Base-by-base conservation (phyloP, 129 eudicot genomes). In the Pseudognaphalium luteoalbum region DNA sequence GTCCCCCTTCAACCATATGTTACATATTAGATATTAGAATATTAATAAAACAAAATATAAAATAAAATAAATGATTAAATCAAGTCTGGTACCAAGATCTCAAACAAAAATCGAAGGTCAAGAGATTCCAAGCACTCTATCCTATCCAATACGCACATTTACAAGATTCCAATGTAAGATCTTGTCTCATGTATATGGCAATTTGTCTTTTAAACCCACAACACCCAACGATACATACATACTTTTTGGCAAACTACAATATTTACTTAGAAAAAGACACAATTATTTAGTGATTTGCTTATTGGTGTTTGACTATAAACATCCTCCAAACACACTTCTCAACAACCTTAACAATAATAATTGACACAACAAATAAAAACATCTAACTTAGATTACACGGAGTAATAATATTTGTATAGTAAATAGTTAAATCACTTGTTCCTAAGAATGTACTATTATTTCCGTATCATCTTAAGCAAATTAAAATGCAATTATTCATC, bases 111-210 rank as follows among this genome's bases (percentile, higher is more conserved):
- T 72, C 73, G 66, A 72, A 72, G 70, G 54, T 52, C 63, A 66
- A 80, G 70, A 80, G 74, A 73, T 74, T 80, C 83, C 12, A 66
- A 66, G 50, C 56, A 28, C 33, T 44, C 44, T 64, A 73, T 66
- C 75, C 71, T 66, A 80, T 80, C 79, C 83, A 74, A 80, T 73
- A 80, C 74, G 15, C 54, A 68, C 70, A 73, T 19, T 42, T 28
- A 67, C 79, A 73, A 80, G 70, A 80, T 80, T 74, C 79, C 83
- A 80, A 66, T 57, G 14, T 29, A 66, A 41, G 33, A 66, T 80
- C 47, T 73, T 80, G 79, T 80, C 76, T 71, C 76, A 58, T 59
- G 54, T 78, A 10, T 50, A 70, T 78, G 77, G 12, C 64, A 51
- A 67, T 51, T 62, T 62, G 79, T 47, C 71, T 75, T 64, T 64